Percentiles rank a stretch among this genome's conserved stretches.
phyloP scores from a whole-genome alignment of 495 filamentous ascomycete species.

The Talaromyces thailandensis region DNA sequence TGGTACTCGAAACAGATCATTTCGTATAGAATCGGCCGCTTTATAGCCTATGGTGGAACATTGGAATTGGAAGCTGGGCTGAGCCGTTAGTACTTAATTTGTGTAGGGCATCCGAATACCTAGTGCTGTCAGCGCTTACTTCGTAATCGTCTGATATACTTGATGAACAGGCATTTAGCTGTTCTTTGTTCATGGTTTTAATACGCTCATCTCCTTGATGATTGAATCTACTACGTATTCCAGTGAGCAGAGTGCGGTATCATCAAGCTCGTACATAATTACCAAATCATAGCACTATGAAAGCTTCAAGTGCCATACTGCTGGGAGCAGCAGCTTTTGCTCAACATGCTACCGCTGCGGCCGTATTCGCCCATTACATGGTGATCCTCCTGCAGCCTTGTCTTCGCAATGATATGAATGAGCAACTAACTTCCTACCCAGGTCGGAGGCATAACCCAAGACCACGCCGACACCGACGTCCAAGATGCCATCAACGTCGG shows the following conservation, averaged over 20 bases:
- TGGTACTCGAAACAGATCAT: background rate
- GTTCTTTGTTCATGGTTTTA: background rate
- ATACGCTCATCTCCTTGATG: background rate
- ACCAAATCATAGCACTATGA: background rate
- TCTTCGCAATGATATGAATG: background rate
- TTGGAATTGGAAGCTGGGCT: background rate
- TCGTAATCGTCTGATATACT: background rate
- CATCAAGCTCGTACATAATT: background rate
- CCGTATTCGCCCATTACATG: conserved; percentile 26
- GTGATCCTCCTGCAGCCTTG: conserved; percentile 6
- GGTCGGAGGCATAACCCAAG: conserved; percentile 13
- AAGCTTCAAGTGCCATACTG: background rate
- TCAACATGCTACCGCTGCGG: background rate
- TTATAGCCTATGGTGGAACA: background rate
- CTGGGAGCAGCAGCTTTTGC: background rate
- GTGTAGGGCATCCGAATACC: background rate
- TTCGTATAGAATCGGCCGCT: background rate
- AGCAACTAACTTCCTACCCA: conserved; percentile 4
- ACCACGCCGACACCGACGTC: conserved; percentile 18
- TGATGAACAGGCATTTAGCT: background rate
- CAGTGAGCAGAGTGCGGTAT: background rate
- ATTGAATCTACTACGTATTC: background rate
- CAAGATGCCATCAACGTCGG: conserved; percentile 15
- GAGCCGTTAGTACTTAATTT: background rate
- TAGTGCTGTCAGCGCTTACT: background rate